These are phyloP conservation scores for Rhizopogon parksii DNA, from an alignment of 1,284 basidiomycete genomes.

Conservation along the genomic window DNA sequence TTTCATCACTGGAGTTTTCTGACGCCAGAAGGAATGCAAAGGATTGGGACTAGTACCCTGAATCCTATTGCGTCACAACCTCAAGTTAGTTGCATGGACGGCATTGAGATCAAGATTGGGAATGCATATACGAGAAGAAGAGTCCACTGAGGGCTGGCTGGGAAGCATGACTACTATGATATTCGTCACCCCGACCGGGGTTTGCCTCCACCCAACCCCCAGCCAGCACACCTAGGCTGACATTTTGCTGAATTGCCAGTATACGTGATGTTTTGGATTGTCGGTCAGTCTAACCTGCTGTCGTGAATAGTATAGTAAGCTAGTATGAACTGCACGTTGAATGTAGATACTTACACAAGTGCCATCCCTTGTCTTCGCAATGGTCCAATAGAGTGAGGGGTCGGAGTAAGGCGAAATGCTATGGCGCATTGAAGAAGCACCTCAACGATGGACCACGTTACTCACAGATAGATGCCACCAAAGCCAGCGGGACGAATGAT, in stretches of 20 bases:
- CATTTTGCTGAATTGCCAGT: not conserved
- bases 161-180: too few relatives aligned
- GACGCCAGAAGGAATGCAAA: too few relatives aligned
- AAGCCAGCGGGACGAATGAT: constrained; percentile 1
- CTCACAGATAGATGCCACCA: not conserved
- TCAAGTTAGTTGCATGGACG: too few relatives aligned
- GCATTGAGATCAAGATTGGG: too few relatives aligned
- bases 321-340: not conserved
- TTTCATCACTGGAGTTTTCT: too few relatives aligned
- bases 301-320: not conserved
- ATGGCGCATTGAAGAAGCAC: not conserved
- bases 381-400: constrained; percentile 1
- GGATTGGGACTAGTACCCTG: too few relatives aligned
- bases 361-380: not conserved
- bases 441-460: not conserved
- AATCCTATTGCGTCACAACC: too few relatives aligned
- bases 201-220: not conserved
- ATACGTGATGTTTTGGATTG: not conserved
- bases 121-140: too few relatives aligned
- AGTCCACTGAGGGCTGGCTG: too few relatives aligned
- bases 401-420: not conserved
- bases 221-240: not conserved
- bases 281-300: not conserved
- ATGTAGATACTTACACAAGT: not conserved
- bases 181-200: not conserved